These are phyloP conservation scores for Penicillium sumatraense DNA, from an alignment of 2,329 filamentous ascomycete genomes.

Conservation along the genomic window DNA sequence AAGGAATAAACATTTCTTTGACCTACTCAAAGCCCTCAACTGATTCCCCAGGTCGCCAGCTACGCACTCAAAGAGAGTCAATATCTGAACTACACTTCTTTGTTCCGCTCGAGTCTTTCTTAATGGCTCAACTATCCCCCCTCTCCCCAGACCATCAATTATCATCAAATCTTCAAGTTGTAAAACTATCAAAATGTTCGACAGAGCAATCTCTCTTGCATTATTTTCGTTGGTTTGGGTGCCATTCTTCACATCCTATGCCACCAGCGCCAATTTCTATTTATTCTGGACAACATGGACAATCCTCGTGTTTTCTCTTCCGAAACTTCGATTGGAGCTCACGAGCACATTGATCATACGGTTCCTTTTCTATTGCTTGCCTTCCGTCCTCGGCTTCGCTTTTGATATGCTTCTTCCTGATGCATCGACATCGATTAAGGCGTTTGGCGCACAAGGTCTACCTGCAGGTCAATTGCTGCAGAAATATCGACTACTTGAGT, in stretches of 20 bases:
- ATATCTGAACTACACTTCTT: neutral
- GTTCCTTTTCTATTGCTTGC: constrained; percentile 71
- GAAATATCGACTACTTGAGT: constrained; percentile 45
- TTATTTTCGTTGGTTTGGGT: constrained; percentile 34
- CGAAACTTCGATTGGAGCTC: constrained; percentile 74
- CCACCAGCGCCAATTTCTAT: constrained; percentile 78
- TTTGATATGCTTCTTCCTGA: constrained; percentile 75
- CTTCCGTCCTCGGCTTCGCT: constrained; percentile 71
- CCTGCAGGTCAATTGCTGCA: constrained; percentile 51
- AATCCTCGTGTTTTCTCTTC: constrained; percentile 79
- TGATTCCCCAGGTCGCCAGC: neutral
- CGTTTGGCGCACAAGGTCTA: constrained; percentile 60
- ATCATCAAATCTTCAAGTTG: neutral
- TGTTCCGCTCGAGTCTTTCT: neutral
- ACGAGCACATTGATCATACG: constrained; percentile 72
- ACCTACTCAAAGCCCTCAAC: neutral
- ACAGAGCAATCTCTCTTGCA: constrained; percentile 51
- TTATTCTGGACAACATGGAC: constrained; percentile 93
- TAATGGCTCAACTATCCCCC: neutral
- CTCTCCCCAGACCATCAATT: too few species aligned
- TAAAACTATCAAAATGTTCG: constrained; percentile 47
- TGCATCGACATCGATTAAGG: constrained; percentile 70
- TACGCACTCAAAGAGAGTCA: neutral
- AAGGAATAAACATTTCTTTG: neutral
- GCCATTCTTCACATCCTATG: constrained; percentile 64